Evolutionary conservation across 2,329 filamentous ascomycete species (phyloP), one percentile per base, ranked within the genome.

Genomic region (Penicillium sp.): DNA sequence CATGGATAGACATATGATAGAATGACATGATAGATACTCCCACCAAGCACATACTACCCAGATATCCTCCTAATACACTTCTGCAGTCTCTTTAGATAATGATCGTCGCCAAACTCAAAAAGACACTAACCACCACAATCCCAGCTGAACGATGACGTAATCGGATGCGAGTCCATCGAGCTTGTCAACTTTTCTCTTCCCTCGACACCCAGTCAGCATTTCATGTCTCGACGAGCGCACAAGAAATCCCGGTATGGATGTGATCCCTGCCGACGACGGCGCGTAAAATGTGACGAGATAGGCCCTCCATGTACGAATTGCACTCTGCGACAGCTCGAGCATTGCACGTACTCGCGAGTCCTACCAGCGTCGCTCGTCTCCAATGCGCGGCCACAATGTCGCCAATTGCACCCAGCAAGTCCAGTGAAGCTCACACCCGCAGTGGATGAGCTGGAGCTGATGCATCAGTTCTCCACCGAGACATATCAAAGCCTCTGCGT

Each of bases 381-480:
- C 25, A 35, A 20, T 29, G 4, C 35, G 6, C 38, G 13, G 5
- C 10, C 11, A 28, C 10, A 4, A 28, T 28, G 11, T 14, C 11
- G 26, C 14, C 9, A 25, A 28, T 17, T 9, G 6, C n/a, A 12
- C 33, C 28, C 25, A 28, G 3, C 4, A 15, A n/a, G 8, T 12
- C 27, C 27, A 29, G 26, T 11, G 26, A n/a, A 14, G 26, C 4
- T 14, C 4, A 28, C 32, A 9, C 14, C 11, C 5, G 23, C 12
- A 18, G 41, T 56, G 13, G 50, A 51, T 7, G 68, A 73, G 34
- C 60, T 74, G 2, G 69, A 72, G 44, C 48, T 74, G 29, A 71
- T 74, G 67, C 69, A 73, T 41, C 65, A 67, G 23, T 74, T 69
- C 62, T 61, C 68, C 0, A 69, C 65, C 0, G 58, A 56, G 8